phyloP scores from a whole-genome alignment of 2,329 filamentous ascomycete species.

The Epichloe elymi region DNA sequence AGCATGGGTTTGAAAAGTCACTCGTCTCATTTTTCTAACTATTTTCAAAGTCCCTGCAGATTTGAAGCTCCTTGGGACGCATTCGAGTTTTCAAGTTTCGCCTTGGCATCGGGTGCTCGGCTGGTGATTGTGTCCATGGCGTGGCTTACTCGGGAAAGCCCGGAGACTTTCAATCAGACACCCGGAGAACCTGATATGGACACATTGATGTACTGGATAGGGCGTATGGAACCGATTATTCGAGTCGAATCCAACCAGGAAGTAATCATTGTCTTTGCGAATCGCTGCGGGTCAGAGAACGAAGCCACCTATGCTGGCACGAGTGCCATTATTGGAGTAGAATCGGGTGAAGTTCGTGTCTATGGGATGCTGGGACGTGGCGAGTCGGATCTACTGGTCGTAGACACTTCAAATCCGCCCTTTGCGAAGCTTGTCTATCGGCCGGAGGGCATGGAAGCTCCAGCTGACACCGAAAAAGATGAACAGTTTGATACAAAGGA shows the following conservation, averaged over 20 bases:
- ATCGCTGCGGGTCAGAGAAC: conserved; percentile 54
- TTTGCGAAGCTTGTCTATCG: conserved; percentile 30
- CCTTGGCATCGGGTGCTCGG: conserved; percentile 41
- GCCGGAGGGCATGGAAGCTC: not conserved
- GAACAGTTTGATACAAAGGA: not conserved
- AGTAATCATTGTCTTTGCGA: conserved; percentile 56
- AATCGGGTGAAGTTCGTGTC: conserved; percentile 50
- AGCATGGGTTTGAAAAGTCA: not conserved
- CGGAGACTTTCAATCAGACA: conserved; percentile 28
- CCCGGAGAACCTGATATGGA: conserved; percentile 55
- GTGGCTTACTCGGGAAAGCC: conserved; percentile 52
- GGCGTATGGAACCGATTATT: conserved; percentile 54
- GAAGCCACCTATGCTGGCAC: conserved; percentile 60
- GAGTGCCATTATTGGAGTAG: conserved; percentile 55
- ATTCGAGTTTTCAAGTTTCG: conserved; percentile 38
- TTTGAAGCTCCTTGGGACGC: conserved; percentile 25
- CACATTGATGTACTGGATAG: conserved; percentile 63
- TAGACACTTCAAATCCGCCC: conserved; percentile 42
- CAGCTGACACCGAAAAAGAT: not conserved
- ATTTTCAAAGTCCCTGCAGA: conserved; percentile 19
- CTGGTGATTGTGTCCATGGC: conserved; percentile 65
- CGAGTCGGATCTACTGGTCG: conserved; percentile 53
- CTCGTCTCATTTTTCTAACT: not conserved
- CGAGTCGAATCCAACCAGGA: conserved; percentile 38
- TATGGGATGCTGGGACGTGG: conserved; percentile 61